Base-by-base conservation (phyloP, 1,284 basidiomycete species). In the Fomitopsis pinicola region DNA sequence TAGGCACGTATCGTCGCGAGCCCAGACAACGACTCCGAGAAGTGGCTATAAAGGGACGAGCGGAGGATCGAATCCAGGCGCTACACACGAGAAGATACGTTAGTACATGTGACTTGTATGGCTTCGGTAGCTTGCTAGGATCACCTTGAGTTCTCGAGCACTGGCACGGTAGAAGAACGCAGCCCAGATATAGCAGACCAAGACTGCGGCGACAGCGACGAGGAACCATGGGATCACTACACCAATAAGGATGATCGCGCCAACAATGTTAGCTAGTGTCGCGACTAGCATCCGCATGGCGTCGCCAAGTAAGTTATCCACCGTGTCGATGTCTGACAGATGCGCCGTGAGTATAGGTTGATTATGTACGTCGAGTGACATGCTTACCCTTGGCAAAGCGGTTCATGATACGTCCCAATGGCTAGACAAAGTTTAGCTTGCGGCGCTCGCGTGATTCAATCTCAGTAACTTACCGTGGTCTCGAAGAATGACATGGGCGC, bases 401-500 rank as follows among this genome's bases (percentile, higher is more conserved):
- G 73, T 94, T 93, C 85, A 94, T 89, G 68, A 97, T 94, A 22
- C 95, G 88, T 14, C 95, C 95, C 14, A 95, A 79, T 7, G 95
- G 95, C 82, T 87, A 33, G 6, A 33, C 26, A 5, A 4, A 8
- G 7, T 33, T 50, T 22, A 50, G 48, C 14, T n/a, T 22, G 12
- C 3, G 5, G 26, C 10, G 10, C 3, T 33, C 5, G 14, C 8
- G 10, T 12, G 28, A n/a, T 19, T 33, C 30, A 33, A 1, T 33
- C 8, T 15, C 30, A 30, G 28, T 26, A 12, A 57, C 78, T 68
- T 64, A 85, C 84, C 0, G 92, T 95, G 0, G 92, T 94, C 71
- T 96, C 94, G 69, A 94, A 95, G 79, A 94, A 95, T 5, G 85
- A 85, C 87, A 94, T 94, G 0, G 93, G 93, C 0, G 91, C 88